phyloP scores from a whole-genome alignment of 495 filamentous ascomycete genomes.

The Tuber borchii region DNA sequence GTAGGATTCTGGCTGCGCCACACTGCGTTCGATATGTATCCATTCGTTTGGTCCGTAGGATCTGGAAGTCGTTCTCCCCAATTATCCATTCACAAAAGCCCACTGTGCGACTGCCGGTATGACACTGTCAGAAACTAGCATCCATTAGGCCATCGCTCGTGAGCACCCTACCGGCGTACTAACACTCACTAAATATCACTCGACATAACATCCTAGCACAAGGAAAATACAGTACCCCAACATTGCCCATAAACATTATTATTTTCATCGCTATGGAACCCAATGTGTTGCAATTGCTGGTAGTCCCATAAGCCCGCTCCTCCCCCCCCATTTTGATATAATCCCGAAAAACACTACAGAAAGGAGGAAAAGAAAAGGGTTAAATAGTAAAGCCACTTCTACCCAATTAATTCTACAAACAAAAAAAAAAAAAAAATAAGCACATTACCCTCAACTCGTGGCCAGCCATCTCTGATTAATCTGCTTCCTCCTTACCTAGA shows the following conservation, averaged over 20 bases:
- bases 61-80: background rate
- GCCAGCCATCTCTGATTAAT: conserved; percentile 49
- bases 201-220: background rate
- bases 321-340: background rate
- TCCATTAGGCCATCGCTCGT: background rate
- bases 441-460: conserved; percentile 6
- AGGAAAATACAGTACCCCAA: background rate
- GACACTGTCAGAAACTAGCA: background rate
- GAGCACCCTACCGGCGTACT: background rate
- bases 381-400: conserved; percentile 9
- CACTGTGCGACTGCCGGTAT: background rate
- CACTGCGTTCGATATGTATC: background rate
- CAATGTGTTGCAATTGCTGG: background rate
- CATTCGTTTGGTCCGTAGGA: background rate
- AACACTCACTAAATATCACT: background rate
- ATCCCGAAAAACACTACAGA: conserved; percentile 7
- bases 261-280: background rate
- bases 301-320: background rate
- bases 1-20: background rate
- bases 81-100: background rate
- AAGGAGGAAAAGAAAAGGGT: background rate
- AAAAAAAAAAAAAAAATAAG: background rate
- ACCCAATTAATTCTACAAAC: conserved; percentile 16
- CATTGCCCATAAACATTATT: background rate
- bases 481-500: conserved; percentile 48